Base-by-base conservation (phyloP, 805 yeast genomes). In the Pichia pseudocactophila region DNA sequence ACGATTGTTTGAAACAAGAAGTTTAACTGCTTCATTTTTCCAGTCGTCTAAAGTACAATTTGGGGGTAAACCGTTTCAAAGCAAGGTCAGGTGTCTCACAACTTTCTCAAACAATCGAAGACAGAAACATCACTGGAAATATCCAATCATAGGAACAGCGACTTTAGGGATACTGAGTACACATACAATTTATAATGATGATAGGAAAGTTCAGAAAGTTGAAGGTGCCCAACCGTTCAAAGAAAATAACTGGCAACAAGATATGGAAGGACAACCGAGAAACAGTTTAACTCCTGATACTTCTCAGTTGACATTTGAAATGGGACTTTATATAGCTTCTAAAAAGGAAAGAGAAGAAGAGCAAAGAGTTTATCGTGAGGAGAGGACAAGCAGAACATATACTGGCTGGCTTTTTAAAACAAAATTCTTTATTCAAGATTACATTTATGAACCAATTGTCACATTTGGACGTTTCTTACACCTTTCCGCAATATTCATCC, bases 401-500 rank as follows among this genome's bases (percentile, higher is more conserved):
- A 10, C 49, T 5, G 57, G 75, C 12, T 47, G 63, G 38, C 36
- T 70, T 9, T 72, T 59, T 50, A 55, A 56, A 20, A n/a, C 74
- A 8, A 61, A 65, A 46, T 80, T 67, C 49, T 53, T 62, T 8
- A 18, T 76, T 1, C 56, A 63, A 1, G 88, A 82, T 53, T 73
- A 73, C 52, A 16, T 84, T 0, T 56, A 76, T 39, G 92, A 85
- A 47, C 96, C 96, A 0, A 20, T 80, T 2, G 65, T 76, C 2
- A 86, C 94, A 0, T 51, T 80, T 30, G 64, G 76, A 0, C 66
- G 98, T 33, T 83, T 89, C 51, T 30, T 80, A 7, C 85, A 88
- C 55, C 64, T 90, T 36, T 65, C 82, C 0, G 45, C 65, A 1
- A 62, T 89, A 1, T 84, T 90, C 45, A 37, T 80, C 2, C 97